A percentile compares a stretch with the other conserved stretches of the same genome.
Conservation (phyloP, 345 rosid species). For the Clarkia xantiana region DNA sequence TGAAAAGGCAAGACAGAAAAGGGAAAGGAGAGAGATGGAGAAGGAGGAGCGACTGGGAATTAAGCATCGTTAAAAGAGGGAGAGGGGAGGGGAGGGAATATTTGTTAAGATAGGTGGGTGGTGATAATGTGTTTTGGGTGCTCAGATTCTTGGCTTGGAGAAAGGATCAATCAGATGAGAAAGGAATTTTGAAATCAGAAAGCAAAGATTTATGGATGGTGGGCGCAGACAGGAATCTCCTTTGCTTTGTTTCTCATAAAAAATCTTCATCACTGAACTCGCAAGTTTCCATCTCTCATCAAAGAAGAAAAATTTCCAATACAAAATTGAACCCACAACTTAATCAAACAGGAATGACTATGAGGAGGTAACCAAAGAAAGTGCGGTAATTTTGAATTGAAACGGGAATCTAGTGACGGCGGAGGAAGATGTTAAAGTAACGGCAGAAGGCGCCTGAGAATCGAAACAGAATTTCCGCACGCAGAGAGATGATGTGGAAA, state of each 20-base stretch:
- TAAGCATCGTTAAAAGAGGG: conserved; percentile 10
- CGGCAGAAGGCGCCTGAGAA: background rate
- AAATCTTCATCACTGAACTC: no score
- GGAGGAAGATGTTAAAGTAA: background rate
- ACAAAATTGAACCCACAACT: no score
- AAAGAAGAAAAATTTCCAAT: no score
- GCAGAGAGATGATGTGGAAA: conserved; percentile 9
- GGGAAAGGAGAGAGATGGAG: conserved; percentile 7
- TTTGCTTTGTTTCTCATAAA: no score
- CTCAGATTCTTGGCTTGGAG: conserved; percentile 14
- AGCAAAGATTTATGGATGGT: conserved; percentile 30
- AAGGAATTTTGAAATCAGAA: conserved; percentile 29
- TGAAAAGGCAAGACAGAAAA: conserved; percentile 25
- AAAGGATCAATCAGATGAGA: conserved; percentile 6
- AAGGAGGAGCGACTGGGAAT: conserved; percentile 6
- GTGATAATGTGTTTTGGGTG: background rate
- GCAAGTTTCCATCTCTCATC: no score
- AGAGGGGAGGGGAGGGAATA: conserved; percentile 4
- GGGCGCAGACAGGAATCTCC: conserved; percentile 19
- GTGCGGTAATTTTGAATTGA: no score
- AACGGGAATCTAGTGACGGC: no score
- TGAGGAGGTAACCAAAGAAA: no score
- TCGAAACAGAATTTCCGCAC: background rate
- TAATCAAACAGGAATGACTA: no score
- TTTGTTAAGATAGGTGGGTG: background rate